Percentiles rank a stretch among this genome's conserved stretches.
Conservation (phyloP, 2,329 filamentous ascomycete genomes). For the Penicillium sp. region DNA sequence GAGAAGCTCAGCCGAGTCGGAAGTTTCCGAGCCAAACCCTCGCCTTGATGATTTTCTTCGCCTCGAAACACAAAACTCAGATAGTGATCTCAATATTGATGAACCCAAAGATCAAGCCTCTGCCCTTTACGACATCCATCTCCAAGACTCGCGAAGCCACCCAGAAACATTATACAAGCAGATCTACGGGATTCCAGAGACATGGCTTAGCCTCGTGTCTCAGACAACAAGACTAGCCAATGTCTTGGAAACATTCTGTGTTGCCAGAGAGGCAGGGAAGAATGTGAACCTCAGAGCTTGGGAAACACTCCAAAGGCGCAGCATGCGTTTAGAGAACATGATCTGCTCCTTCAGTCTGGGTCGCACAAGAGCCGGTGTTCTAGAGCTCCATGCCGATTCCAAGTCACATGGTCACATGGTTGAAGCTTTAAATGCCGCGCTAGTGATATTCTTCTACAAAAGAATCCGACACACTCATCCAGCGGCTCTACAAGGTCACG, state of each 20-base stretch:
- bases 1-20: constrained; percentile 1
- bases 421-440: constrained; percentile 40
- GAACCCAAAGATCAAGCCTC: constrained; percentile 37
- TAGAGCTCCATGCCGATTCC: constrained; percentile 13
- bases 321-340: constrained; percentile 35
- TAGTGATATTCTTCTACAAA: constrained; percentile 47
- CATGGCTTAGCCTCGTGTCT: constrained; percentile 47
- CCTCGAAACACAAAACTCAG: constrained; percentile 34
- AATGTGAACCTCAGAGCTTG: constrained; percentile 23
- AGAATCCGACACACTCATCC: constrained; percentile 43
- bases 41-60: constrained; percentile 44
- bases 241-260: constrained; percentile 30
- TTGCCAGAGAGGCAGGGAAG: constrained; percentile 16
- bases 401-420: constrained; percentile 36
- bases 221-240: constrained; percentile 48
- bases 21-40: constrained; percentile 22
- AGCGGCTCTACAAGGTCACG: constrained; percentile 40
- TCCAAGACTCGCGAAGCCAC: constrained; percentile 37
- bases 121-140: constrained; percentile 43
- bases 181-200: constrained; percentile 47
- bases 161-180: constrained; percentile 41
- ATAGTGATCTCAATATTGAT: constrained; percentile 42
- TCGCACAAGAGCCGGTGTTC: constrained; percentile 7
- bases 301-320: constrained; percentile 31
- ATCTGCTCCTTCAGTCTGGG: constrained; percentile 33